phyloP scores from a whole-genome alignment of 2,329 filamentous ascomycete genomes.

The Falciphora oryzae region DNA sequence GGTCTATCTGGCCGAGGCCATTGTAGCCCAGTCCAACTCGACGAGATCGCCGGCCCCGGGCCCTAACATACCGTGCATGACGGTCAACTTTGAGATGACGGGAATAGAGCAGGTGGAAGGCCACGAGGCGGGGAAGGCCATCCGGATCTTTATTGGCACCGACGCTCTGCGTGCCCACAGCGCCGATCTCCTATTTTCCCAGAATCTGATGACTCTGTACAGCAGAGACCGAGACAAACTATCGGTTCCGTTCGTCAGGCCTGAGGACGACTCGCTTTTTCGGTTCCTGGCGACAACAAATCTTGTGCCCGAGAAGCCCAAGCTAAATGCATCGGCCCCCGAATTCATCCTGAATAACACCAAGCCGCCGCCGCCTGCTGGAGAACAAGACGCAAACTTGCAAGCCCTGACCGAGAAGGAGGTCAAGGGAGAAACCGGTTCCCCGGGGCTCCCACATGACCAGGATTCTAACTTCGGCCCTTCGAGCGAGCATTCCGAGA shows the following conservation, averaged over 20 bases:
- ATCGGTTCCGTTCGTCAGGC: constrained; percentile 85
- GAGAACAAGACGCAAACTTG: constrained; percentile 8
- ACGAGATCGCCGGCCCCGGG: constrained; percentile 65
- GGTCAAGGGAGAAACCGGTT: constrained; percentile 23
- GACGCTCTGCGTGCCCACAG: constrained; percentile 81
- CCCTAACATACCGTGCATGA: constrained; percentile 76
- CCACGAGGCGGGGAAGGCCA: constrained; percentile 50
- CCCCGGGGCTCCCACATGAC: background rate
- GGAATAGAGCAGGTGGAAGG: constrained; percentile 48
- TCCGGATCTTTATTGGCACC: constrained; percentile 86
- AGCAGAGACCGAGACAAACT: constrained; percentile 83
- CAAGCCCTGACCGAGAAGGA: constrained; percentile 12
- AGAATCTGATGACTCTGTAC: constrained; percentile 81
- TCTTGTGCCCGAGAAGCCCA: constrained; percentile 47
- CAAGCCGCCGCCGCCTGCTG: constrained; percentile 13
- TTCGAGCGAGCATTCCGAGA: constrained; percentile 36
- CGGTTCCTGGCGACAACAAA: constrained; percentile 66
- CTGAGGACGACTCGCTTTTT: constrained; percentile 79
- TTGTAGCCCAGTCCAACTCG: constrained; percentile 69
- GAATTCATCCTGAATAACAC: constrained; percentile 33
- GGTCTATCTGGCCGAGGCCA: constrained; percentile 87
- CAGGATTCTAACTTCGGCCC: constrained; percentile 15
- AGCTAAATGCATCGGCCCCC: constrained; percentile 48
- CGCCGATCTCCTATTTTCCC: constrained; percentile 86
- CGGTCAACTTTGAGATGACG: constrained; percentile 70